Base-by-base conservation (phyloP, 2,329 filamentous ascomycete genomes). In the Colletotrichum sidae region DNA sequence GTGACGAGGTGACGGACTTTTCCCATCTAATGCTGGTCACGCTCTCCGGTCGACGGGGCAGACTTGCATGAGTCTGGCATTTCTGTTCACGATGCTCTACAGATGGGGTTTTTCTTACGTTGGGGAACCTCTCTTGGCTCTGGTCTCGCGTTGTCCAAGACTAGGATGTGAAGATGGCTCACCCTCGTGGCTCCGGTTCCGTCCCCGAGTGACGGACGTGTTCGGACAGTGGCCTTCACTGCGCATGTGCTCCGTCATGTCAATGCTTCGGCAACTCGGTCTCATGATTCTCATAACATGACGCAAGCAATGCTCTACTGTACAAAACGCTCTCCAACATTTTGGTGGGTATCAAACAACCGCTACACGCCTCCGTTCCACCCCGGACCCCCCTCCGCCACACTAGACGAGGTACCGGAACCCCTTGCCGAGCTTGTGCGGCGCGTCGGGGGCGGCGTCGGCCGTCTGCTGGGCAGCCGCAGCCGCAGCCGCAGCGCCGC, bases 331-430 rank as follows among this genome's bases (percentile, higher is more conserved):
- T 62, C 12, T 17, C 17, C 17, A 3, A 17, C 2, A 17, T 17
- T 52, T n/a, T 60, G 33, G 51, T 62, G 62, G 62, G 62, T 65
- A 65, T 65, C 62, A 49, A 62, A 33, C 13, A 17, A 56, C 46
- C 52, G 38, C 15, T 25, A 33, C 10, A n/a, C 15, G 5, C 4
- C 13, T 46, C 10, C 44, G 15, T 15, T 51, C 34, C 35, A 13
- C 17, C 45, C 9, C 44, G 8, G 7, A 9, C 10, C 7, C 5
- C 10, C 15, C n/a, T 8, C 44, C 15, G 17, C 17, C 17, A 8
- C 10, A 42, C 44, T 77, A 83, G 46, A 83, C 71, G 55, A 84
- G 71, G 70, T 84, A 84, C 56, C 82, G 74, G 73, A 83, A 84
- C 45, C 81, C 81, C 73, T 80, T 81, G 60, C 75, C 75, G 79